Evolutionary conservation across 768 basidiomycete species (phyloP).

Genomic region (Thelephora aurantiotincta): DNA sequence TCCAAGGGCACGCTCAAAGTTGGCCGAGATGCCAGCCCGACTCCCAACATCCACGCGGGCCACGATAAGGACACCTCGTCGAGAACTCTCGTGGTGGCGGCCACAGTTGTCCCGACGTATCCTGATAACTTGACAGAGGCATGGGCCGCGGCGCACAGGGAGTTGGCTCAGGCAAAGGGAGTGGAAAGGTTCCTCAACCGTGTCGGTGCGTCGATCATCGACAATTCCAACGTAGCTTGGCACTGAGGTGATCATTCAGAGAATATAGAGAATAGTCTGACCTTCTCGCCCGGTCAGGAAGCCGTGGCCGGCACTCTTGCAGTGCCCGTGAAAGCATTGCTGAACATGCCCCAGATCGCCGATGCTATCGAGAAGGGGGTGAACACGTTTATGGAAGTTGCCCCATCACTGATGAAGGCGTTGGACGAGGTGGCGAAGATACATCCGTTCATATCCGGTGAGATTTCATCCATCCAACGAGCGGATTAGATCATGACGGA

Average conservation of each 20-base stretch:
- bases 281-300: neutral
- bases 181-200: neutral
- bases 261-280: neutral
- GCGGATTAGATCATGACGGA: neutral
- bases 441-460: conserved; percentile 13
- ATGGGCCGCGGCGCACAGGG: neutral
- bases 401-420: conserved; percentile 10
- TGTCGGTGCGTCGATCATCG: neutral
- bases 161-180: neutral
- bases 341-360: neutral
- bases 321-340: neutral
- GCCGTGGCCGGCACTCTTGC: neutral
- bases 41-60: too few species aligned
- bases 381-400: conserved; percentile 8
- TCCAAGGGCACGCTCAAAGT: too few species aligned
- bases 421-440: conserved; percentile 14
- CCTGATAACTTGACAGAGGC: neutral
- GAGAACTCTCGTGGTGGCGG: too few species aligned
- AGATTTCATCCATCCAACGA: neutral
- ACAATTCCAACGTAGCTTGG: neutral
- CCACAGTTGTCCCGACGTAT: too few species aligned
- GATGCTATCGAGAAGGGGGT: conserved; percentile 9
- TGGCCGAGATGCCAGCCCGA: too few species aligned
- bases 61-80: too few species aligned
- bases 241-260: neutral